A percentile compares a stretch with the other conserved stretches of the same genome.
phyloP scores from a whole-genome alignment of 176 grass and related monocot species.

The Ananas comosus region DNA sequence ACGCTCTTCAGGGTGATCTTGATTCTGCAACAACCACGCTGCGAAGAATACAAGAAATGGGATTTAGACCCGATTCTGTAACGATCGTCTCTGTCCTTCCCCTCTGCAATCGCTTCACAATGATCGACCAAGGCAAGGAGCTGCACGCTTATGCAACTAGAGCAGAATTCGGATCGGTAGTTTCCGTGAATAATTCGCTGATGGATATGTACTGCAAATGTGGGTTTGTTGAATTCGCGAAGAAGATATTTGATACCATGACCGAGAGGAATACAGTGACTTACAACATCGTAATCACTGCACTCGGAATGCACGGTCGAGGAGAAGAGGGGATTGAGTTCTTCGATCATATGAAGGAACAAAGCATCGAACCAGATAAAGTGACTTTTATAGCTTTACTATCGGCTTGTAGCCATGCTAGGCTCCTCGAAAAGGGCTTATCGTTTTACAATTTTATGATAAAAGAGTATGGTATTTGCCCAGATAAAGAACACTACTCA shows the following conservation, averaged over 20 bases:
- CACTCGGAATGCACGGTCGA: constrained; percentile 44
- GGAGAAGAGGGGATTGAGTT: constrained; percentile 35
- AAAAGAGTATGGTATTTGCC: constrained; percentile 42
- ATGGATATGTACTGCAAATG: constrained; percentile 68
- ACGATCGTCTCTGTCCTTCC: constrained; percentile 48
- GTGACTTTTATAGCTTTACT: constrained; percentile 69
- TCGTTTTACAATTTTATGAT: constrained; percentile 48
- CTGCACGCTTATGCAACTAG: constrained; percentile 40
- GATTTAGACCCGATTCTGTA: constrained; percentile 43
- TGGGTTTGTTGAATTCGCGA: constrained; percentile 36
- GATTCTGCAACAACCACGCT: constrained; percentile 37
- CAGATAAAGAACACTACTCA: constrained; percentile 53
- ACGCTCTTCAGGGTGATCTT: constrained; percentile 27
- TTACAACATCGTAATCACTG: constrained; percentile 61
- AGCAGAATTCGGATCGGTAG: constrained; percentile 22
- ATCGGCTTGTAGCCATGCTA: constrained; percentile 56
- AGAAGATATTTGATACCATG: constrained; percentile 24
- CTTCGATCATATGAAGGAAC: constrained; percentile 38
- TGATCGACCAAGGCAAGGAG: constrained; percentile 36
- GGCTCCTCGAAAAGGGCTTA: constrained; percentile 45
- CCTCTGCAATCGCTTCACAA: constrained; percentile 34
- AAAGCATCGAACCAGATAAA: constrained; percentile 42
- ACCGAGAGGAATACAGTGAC: constrained; percentile 34
- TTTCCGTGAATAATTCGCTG: constrained; percentile 53
- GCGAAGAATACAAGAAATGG: constrained; percentile 18